These are phyloP conservation scores for Schizonepeta tenuifolia DNA, from an alignment of 257 asterid species.

Conservation along the genomic window DNA sequence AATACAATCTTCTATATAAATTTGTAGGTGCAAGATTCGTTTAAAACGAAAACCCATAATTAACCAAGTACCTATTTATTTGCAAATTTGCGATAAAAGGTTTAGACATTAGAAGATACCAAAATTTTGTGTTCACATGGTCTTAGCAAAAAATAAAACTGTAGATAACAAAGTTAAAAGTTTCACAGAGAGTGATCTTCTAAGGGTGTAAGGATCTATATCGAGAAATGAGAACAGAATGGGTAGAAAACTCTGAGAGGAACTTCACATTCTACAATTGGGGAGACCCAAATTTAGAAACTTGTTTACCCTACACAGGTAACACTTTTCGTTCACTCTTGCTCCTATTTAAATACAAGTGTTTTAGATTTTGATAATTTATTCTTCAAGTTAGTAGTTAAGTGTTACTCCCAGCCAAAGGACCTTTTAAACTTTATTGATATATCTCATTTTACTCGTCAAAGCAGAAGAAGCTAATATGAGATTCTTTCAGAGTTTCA, in stretches of 20 bases:
- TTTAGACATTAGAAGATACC: background rate
- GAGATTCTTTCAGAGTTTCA: conserved; percentile 14
- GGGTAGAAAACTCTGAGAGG: conserved; percentile 10
- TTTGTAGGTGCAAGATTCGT: background rate
- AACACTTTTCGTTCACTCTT: background rate
- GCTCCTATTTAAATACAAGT: background rate
- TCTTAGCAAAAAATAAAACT: conserved; percentile 17
- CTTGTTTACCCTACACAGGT: background rate
- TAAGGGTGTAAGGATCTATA: conserved; percentile 30
- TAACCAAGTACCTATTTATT: background rate
- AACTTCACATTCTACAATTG: conserved; percentile 16
- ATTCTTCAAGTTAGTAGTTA: conserved; percentile 5
- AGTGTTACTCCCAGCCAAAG: conserved; percentile 5
- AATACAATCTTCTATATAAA: background rate
- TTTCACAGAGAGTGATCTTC: conserved; percentile 16
- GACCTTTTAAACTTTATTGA: conserved; percentile 1
- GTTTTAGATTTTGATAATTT: conserved; percentile 3
- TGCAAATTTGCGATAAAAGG: conserved; percentile 26
- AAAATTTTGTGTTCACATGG: conserved; percentile 3
- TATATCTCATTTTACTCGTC: conserved; percentile 15
- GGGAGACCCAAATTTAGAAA: background rate
- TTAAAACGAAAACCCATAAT: background rate
- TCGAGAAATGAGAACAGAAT: conserved; percentile 24
- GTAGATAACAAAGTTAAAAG: background rate
- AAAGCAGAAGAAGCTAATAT: conserved; percentile 20